Percentiles rank a stretch among this genome's conserved stretches.
Conservation (phyloP, 2,329 filamentous ascomycete genomes). For the Aspergillus viridinutans region DNA sequence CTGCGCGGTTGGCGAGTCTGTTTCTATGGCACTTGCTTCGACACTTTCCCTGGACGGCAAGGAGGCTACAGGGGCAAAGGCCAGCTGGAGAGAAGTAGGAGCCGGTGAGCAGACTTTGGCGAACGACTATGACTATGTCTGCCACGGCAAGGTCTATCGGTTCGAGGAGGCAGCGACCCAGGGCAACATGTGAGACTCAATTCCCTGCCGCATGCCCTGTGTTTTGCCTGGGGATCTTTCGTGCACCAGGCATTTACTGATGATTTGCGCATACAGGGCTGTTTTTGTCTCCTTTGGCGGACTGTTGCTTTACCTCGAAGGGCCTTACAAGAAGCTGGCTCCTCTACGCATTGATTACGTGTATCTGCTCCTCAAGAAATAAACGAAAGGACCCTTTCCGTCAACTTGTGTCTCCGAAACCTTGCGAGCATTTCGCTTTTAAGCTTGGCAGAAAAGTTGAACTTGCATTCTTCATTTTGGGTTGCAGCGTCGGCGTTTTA, state of each 20-base stretch:
- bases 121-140: conserved; percentile 50
- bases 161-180: conserved; percentile 57
- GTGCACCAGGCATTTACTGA: neutral
- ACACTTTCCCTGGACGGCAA: conserved; percentile 86
- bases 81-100: conserved; percentile 71
- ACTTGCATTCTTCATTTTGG: conserved; percentile 24
- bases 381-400: conserved; percentile 13
- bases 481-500: conserved; percentile 42
- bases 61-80: conserved; percentile 57
- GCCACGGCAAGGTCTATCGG: conserved; percentile 50
- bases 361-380: conserved; percentile 94
- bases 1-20: conserved; percentile 65
- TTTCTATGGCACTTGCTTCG: conserved; percentile 78
- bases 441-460: conserved; percentile 19
- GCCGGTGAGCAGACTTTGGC: conserved; percentile 56
- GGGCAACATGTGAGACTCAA: conserved; percentile 71
- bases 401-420: neutral
- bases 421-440: neutral
- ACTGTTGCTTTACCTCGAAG: conserved; percentile 82
- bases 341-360: conserved; percentile 88
- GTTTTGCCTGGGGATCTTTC: neutral
- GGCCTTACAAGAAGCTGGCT: conserved; percentile 92
- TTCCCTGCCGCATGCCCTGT: neutral
- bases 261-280: conserved; percentile 58
- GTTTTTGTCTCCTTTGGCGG: conserved; percentile 94